phyloP scores from a whole-genome alignment of 202 grass and related monocot species.

The Brachypodium distachyon region DNA sequence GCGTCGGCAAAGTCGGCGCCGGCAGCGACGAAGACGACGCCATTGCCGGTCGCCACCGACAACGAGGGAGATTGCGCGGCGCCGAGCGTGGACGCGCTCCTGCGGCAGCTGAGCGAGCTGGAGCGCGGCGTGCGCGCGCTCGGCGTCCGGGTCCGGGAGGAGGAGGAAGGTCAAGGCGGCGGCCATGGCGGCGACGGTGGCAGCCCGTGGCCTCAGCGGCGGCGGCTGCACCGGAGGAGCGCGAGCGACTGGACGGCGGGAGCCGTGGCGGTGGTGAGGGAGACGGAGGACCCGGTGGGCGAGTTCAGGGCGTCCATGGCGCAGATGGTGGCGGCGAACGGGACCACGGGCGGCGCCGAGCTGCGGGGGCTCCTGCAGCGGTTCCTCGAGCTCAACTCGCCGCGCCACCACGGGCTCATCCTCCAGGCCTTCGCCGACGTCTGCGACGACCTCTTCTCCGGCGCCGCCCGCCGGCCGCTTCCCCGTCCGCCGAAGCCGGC shows the following conservation, averaged over 20 bases:
- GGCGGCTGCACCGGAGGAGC: constrained; percentile 11
- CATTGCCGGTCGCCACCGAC: not conserved
- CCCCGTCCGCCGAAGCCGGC: not conserved
- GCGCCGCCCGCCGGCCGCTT: not conserved
- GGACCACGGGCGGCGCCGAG: constrained; percentile 61
- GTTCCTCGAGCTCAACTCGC: constrained; percentile 70
- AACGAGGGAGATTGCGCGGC: constrained; percentile 17
- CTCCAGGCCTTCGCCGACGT: constrained; percentile 77
- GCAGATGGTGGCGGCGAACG: constrained; percentile 81
- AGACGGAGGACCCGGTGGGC: constrained; percentile 56
- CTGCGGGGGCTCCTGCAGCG: constrained; percentile 62
- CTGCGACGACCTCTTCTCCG: constrained; percentile 71
- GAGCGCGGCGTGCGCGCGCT: constrained; percentile 49
- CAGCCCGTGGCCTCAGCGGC: not conserved
- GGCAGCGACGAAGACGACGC: not conserved
- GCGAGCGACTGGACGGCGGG: constrained; percentile 33
- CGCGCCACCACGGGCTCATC: constrained; percentile 68
- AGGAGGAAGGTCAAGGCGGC: not conserved
- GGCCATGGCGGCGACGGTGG: not conserved
- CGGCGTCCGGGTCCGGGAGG: not conserved
- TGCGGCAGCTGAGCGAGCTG: constrained; percentile 58
- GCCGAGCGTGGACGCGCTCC: constrained; percentile 47
- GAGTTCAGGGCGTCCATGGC: constrained; percentile 84
- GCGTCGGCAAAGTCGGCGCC: not conserved
- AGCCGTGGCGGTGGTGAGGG: constrained; percentile 72